phyloP scores from a whole-genome alignment of 164 flowering plant genomes.

The Malania oleifera region DNA sequence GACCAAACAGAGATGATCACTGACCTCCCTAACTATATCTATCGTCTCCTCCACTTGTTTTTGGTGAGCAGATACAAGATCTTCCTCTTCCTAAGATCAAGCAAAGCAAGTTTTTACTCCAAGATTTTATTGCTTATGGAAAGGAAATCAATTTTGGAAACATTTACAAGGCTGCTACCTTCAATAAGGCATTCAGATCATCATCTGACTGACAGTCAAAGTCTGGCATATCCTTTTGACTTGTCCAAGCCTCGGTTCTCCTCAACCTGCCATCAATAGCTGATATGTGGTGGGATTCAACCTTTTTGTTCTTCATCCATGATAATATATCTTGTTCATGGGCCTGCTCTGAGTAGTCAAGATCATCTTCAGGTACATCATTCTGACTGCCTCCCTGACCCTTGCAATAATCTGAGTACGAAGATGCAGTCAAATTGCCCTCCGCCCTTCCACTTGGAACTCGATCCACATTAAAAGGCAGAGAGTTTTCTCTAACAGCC shows the following conservation, averaged over 20 bases:
- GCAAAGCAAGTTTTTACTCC: neutral
- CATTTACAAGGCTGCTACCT: slow-evolving; percentile 33
- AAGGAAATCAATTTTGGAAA: neutral
- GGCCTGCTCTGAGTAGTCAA: slow-evolving; percentile 38
- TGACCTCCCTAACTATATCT: slow-evolving; percentile 68
- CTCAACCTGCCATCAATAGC: slow-evolving; percentile 32
- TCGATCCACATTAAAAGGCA: slow-evolving; percentile 32
- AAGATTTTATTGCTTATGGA: neutral
- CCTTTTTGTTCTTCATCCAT: slow-evolving; percentile 33
- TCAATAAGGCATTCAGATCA: slow-evolving; percentile 54
- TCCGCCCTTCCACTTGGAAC: slow-evolving; percentile 45
- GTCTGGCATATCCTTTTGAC: slow-evolving; percentile 33
- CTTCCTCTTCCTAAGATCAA: slow-evolving; percentile 66
- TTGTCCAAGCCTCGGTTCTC: slow-evolving; percentile 31
- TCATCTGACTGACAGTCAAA: slow-evolving; percentile 41
- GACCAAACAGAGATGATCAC: slow-evolving; percentile 5
- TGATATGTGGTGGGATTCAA: slow-evolving; percentile 23
- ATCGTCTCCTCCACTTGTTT: slow-evolving; percentile 73
- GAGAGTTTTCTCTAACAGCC: slow-evolving; percentile 36
- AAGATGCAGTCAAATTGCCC: slow-evolving; percentile 22
- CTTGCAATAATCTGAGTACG: slow-evolving; percentile 28
- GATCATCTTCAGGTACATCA: slow-evolving; percentile 28
- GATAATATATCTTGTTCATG: slow-evolving; percentile 43
- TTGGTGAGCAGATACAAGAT: slow-evolving; percentile 69
- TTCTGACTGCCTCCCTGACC: slow-evolving; percentile 26